Percentiles rank a stretch among this genome's conserved stretches.
phyloP scores from a whole-genome alignment of 805 yeast species.

The Ogataea degrootiae region DNA sequence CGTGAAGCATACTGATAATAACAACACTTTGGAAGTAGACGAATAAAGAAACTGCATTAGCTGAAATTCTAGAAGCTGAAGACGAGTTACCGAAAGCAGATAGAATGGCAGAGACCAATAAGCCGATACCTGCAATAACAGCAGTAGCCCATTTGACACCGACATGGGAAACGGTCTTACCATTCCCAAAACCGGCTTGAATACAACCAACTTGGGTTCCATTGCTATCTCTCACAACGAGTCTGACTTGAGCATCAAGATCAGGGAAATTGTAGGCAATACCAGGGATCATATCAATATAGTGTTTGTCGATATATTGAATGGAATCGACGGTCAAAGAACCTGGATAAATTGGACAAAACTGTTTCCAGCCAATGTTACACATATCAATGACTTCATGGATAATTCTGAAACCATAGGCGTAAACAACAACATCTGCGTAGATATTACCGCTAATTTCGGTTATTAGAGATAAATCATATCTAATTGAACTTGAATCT shows the following conservation, averaged over 20 bases:
- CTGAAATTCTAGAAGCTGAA: slow-evolving; percentile 85
- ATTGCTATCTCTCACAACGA: slow-evolving; percentile 34
- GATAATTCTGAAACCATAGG: slow-evolving; percentile 78
- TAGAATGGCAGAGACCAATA: slow-evolving; percentile 74
- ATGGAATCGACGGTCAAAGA: slow-evolving; percentile 69
- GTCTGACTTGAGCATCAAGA: slow-evolving; percentile 72
- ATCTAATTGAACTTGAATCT: slow-evolving; percentile 58
- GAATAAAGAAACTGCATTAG: slow-evolving; percentile 79
- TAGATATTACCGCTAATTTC: slow-evolving; percentile 59
- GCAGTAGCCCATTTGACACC: slow-evolving; percentile 95
- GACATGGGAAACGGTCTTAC: slow-evolving; percentile 73
- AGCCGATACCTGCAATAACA: slow-evolving; percentile 81
- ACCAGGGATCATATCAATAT: slow-evolving; percentile 64
- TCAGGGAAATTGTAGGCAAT: slow-evolving; percentile 85
- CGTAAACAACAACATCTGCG: slow-evolving; percentile 73
- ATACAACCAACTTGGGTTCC: slow-evolving; percentile 61
- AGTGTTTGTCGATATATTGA: slow-evolving; percentile 47
- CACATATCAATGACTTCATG: slow-evolving; percentile 59
- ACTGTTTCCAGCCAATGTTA: slow-evolving; percentile 68
- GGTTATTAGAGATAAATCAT: slow-evolving; percentile 65
- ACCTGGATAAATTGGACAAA: slow-evolving; percentile 87
- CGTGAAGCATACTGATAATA: slow-evolving; percentile 78
- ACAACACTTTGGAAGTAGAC: slow-evolving; percentile 86
- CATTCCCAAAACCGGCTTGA: slow-evolving; percentile 70
- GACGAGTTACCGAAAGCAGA: slow-evolving; percentile 83